These are phyloP conservation scores for Pseudonitzschia pungens DNA, from an alignment of 108 stramenopile genomes.

Conservation along the genomic window DNA sequence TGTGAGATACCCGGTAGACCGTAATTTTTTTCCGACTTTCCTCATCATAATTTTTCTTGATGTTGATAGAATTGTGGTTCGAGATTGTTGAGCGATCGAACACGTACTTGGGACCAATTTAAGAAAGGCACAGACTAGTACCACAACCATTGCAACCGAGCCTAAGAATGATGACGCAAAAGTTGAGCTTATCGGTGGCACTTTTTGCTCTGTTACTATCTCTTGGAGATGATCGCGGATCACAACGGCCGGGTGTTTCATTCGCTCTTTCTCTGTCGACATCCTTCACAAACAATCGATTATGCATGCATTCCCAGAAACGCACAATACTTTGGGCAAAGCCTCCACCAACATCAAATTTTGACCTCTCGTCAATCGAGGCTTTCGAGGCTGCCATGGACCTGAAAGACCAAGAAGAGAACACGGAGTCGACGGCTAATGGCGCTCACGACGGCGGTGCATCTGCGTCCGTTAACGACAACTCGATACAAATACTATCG, in stretches of 20 bases:
- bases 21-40: too few relatives aligned
- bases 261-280: background rate
- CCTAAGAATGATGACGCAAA: too few relatives aligned
- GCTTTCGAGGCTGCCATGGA: slow-evolving; percentile 49
- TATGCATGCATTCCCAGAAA: background rate
- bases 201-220: background rate
- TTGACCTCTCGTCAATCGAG: slow-evolving; percentile 51
- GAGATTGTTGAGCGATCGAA: too few relatives aligned
- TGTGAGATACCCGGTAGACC: too few relatives aligned
- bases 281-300: background rate
- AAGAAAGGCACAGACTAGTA: too few relatives aligned
- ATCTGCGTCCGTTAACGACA: background rate
- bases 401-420: slow-evolving; percentile 5
- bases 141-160: too few relatives aligned
- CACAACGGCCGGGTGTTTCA: background rate
- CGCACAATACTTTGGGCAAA: slow-evolving; percentile 21
- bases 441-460: slow-evolving; percentile 14
- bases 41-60: too few relatives aligned
- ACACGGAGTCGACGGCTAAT: background rate
- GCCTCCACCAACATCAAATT: slow-evolving; percentile 33
- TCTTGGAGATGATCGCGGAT: background rate
- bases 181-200: too few relatives aligned
- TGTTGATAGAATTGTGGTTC: too few relatives aligned
- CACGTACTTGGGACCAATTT: too few relatives aligned
- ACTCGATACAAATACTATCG: slow-evolving; percentile 10